phyloP scores from a whole-genome alignment of 768 basidiomycete species.

The Lyophyllum atratum region DNA sequence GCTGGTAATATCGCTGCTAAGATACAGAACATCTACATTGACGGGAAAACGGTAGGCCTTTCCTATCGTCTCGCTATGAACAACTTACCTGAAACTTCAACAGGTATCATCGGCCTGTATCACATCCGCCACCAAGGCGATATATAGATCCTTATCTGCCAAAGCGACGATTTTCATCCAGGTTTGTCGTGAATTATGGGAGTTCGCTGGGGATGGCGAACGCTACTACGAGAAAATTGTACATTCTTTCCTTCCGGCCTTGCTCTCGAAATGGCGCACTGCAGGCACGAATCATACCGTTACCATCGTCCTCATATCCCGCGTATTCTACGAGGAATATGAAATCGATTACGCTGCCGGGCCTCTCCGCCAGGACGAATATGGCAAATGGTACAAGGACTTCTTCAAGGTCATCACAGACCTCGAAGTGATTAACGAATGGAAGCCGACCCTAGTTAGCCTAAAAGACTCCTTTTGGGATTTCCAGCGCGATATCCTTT shows the following conservation, averaged over 20 bases:
- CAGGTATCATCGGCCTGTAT: constrained; percentile 84
- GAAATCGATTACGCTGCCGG: constrained; percentile 85
- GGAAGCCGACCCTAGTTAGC: constrained; percentile 83
- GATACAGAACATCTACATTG: constrained; percentile 76
- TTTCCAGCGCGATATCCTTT: constrained; percentile 88
- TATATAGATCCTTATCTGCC: constrained; percentile 90
- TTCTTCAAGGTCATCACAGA: constrained; percentile 97
- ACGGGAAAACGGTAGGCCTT: constrained; percentile 58
- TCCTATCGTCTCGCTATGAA: constrained; percentile 2
- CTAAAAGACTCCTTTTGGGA: constrained; percentile 90
- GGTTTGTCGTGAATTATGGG: constrained; percentile 95
- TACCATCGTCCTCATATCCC: constrained; percentile 91
- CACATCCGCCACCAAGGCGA: constrained; percentile 79
- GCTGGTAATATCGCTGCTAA: constrained; percentile 82
- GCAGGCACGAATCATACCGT: constrained; percentile 90
- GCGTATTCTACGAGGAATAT: constrained; percentile 83
- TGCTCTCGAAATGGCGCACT: constrained; percentile 84
- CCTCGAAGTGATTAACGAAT: constrained; percentile 83
- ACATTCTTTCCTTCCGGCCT: constrained; percentile 90
- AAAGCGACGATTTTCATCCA: constrained; percentile 95
- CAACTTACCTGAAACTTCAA: constrained; percentile 1
- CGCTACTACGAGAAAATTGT: constrained; percentile 97
- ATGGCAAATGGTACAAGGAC: constrained; percentile 87
- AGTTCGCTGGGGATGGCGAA: constrained; percentile 95
- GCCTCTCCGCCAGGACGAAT: constrained; percentile 73